Percentiles rank a stretch among this genome's conserved stretches.
Conservation (phyloP, 176 grass and related monocot genomes). For the Triticum dicoccoides region DNA sequence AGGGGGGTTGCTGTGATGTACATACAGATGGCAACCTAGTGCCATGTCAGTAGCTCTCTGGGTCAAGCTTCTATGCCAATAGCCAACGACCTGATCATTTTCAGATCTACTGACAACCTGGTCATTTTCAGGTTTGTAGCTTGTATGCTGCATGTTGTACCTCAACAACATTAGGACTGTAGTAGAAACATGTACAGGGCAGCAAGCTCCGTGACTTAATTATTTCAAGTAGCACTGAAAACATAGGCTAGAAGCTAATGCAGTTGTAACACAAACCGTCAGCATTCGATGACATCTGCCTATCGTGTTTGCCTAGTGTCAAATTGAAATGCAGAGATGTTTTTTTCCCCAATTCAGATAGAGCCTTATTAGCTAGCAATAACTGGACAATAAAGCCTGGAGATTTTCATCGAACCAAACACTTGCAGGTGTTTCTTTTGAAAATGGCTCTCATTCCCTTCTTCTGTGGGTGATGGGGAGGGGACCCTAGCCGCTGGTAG, state of each 20-base stretch:
- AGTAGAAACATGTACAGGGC: slow-evolving; percentile 1
- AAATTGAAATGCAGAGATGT: neutral
- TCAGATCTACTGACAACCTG: slow-evolving; percentile 8
- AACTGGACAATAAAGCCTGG: too few relatives aligned
- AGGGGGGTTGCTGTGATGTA: slow-evolving; percentile 38
- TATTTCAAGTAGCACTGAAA: slow-evolving; percentile 2
- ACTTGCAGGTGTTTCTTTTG: too few relatives aligned
- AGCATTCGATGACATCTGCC: neutral
- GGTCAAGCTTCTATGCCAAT: neutral
- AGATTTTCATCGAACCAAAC: too few relatives aligned
- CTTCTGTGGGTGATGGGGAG: too few relatives aligned
- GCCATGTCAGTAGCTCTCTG: slow-evolving; percentile 1
- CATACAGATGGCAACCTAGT: slow-evolving; percentile 37
- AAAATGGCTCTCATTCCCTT: too few relatives aligned
- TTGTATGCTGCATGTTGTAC: slow-evolving; percentile 26
- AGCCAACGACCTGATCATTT: slow-evolving; percentile 4
- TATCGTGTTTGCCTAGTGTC: neutral
- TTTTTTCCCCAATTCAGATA: too few relatives aligned
- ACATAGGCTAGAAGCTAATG: neutral
- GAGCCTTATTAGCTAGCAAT: too few relatives aligned
- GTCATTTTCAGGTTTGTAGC: slow-evolving; percentile 3
- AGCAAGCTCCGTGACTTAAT: neutral
- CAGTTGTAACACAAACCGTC: slow-evolving; percentile 27
- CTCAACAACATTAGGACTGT: slow-evolving; percentile 15
- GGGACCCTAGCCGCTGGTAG: too few relatives aligned